Conservation (phyloP, 2,329 filamentous ascomycete species). For the Byssothecium circinans region DNA sequence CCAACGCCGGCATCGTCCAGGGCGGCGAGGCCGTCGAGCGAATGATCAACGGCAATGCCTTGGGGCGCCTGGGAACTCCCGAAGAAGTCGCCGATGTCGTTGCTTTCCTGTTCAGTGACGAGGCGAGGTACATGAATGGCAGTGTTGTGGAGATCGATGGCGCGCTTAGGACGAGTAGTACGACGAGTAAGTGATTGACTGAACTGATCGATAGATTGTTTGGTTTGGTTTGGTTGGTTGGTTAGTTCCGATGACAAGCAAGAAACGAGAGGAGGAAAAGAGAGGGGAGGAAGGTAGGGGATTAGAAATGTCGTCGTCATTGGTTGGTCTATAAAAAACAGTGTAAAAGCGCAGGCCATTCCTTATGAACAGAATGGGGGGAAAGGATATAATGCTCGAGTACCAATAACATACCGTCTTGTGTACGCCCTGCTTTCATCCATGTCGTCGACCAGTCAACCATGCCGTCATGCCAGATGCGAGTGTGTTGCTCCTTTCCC, state of each 20-base stretch:
- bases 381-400: neutral
- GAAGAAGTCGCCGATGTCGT: slow-evolving; percentile 56
- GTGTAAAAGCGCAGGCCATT: neutral
- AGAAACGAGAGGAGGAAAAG: neutral
- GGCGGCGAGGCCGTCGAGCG: slow-evolving; percentile 49
- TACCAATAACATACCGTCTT: neutral
- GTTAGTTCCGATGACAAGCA: too few relatives aligned
- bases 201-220: too few relatives aligned
- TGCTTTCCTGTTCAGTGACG: slow-evolving; percentile 52
- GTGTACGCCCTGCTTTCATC: neutral
- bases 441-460: too few relatives aligned
- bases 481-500: too few relatives aligned
- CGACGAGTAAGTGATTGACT: slow-evolving; percentile 19
- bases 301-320: neutral
- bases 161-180: slow-evolving; percentile 37
- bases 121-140: slow-evolving; percentile 52
- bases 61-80: slow-evolving; percentile 48
- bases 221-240: too few relatives aligned
- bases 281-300: neutral
- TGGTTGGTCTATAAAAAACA: neutral
- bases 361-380: neutral
- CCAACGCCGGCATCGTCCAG: slow-evolving; percentile 53
- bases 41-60: slow-evolving; percentile 44
- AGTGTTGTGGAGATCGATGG: slow-evolving; percentile 54
- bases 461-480: too few relatives aligned